A percentile compares a stretch with the other conserved stretches of the same genome.
Conservation (phyloP, 495 filamentous ascomycete species). For the Thermothielavioides terrestris region DNA sequence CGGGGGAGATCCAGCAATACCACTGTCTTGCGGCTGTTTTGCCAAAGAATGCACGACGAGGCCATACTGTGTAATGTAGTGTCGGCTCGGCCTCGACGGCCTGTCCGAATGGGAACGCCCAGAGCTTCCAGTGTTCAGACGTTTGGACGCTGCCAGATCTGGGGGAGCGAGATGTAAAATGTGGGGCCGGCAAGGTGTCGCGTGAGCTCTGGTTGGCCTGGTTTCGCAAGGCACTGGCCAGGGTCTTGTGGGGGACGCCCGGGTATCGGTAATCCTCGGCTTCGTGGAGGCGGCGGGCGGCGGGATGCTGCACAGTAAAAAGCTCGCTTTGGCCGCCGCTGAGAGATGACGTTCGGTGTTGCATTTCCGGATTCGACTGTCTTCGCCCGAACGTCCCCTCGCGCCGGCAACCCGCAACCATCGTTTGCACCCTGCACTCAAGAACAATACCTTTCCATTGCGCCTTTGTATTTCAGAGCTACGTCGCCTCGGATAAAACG, state of each 20-base stretch:
- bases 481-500: not conserved
- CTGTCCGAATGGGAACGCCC: no score
- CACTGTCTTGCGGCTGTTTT: conserved; percentile 26
- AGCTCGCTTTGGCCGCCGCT: not conserved
- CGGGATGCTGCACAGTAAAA: not conserved
- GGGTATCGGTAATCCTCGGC: conserved; percentile 33
- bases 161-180: conserved; percentile 2
- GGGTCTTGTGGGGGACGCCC: conserved; percentile 1
- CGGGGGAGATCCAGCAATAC: conserved; percentile 38
- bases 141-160: not conserved
- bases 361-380: conserved; percentile 15
- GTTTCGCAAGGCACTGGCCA: conserved; percentile 1
- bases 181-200: not conserved
- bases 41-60: conserved; percentile 33
- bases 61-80: no score
- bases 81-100: no score
- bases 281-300: conserved; percentile 12
- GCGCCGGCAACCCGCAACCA: not conserved
- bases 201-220: conserved; percentile 9
- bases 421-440: not conserved
- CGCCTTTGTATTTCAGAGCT: not conserved
- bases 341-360: conserved; percentile 21
- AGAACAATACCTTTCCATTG: not conserved
- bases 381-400: not conserved
- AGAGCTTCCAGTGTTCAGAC: not conserved